These are phyloP conservation scores for Ilex asprella DNA, from an alignment of 257 asterid species.

Conservation along the genomic window DNA sequence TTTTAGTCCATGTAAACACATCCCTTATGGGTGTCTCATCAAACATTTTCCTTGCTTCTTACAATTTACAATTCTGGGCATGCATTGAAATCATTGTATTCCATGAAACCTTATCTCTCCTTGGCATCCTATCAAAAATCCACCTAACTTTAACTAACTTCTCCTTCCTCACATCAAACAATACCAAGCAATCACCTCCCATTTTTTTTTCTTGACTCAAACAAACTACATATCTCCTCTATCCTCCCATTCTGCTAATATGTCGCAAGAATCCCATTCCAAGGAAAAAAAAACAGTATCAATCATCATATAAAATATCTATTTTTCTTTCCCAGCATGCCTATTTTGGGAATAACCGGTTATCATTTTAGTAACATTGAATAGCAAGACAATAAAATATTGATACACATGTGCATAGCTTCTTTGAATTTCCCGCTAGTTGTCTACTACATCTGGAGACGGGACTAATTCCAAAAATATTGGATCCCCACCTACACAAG, in stretches of 20 bases:
- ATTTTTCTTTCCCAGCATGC: conserved; percentile 61
- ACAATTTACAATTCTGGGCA: conserved; percentile 62
- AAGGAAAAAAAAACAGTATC: conserved; percentile 68
- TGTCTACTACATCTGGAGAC: no score
- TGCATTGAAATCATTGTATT: conserved; percentile 75
- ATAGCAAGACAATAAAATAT: no score
- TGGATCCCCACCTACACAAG: no score
- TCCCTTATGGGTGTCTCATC: conserved; percentile 55
- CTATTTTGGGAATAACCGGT: conserved; percentile 87
- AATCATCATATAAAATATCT: conserved; percentile 61
- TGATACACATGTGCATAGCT: no score
- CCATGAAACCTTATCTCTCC: conserved; percentile 73
- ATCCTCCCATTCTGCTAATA: conserved; percentile 76
- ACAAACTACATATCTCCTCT: conserved; percentile 70
- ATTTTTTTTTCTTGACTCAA: conserved; percentile 52
- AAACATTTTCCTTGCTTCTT: conserved; percentile 40
- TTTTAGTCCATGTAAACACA: conserved; percentile 47
- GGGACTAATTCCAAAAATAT: no score
- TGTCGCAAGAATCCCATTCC: conserved; percentile 85
- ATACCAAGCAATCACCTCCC: conserved; percentile 90
- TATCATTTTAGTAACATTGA: conserved; percentile 19
- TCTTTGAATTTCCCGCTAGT: no score
- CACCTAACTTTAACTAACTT: conserved; percentile 41
- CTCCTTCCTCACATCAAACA: conserved; percentile 80
- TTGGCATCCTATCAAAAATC: conserved; percentile 63